A percentile compares a stretch with the other conserved stretches of the same genome.
Evolutionary conservation across 495 filamentous ascomycete genomes (phyloP).

Genomic region (Astrocystis sublimbata): DNA sequence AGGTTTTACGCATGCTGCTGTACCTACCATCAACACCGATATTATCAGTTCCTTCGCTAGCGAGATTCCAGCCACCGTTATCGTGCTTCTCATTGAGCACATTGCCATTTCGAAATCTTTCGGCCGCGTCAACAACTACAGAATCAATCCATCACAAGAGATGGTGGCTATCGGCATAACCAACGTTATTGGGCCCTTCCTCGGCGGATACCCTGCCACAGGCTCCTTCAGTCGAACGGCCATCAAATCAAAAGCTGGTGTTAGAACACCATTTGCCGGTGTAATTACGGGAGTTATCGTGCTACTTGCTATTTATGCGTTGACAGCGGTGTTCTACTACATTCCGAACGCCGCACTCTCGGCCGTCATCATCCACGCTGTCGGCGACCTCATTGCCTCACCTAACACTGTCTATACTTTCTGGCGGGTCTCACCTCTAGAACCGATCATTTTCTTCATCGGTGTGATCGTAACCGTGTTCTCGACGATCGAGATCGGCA

Average conservation of each 20-base stretch:
- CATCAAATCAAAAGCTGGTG: slow-evolving; percentile 97
- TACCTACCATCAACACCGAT: slow-evolving; percentile 64
- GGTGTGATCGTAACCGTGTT: slow-evolving; percentile 93
- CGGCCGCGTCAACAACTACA: slow-evolving; percentile 94
- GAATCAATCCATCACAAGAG: slow-evolving; percentile 96
- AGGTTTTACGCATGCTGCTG: slow-evolving; percentile 80
- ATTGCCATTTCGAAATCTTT: slow-evolving; percentile 99
- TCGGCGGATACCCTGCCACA: slow-evolving; percentile 91
- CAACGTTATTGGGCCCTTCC: slow-evolving; percentile 90
- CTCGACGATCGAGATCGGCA: slow-evolving; percentile 83
- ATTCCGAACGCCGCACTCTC: slow-evolving; percentile 85
- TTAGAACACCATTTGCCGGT: slow-evolving; percentile 89
- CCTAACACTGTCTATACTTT: slow-evolving; percentile 95
- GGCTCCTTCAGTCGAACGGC: slow-evolving; percentile 97
- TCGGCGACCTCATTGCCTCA: slow-evolving; percentile 90
- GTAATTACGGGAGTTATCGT: slow-evolving; percentile 88
- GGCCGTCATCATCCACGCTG: slow-evolving; percentile 96
- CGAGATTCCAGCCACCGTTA: slow-evolving; percentile 77
- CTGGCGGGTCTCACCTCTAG: slow-evolving; percentile 88
- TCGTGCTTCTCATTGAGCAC: slow-evolving; percentile 93
- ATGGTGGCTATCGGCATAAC: slow-evolving; percentile 92
- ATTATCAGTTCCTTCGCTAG: slow-evolving; percentile 63
- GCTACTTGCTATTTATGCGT: slow-evolving; percentile 89
- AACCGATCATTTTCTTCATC: slow-evolving; percentile 90
- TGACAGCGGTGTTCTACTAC: slow-evolving; percentile 92